Conservation (phyloP, 495 filamentous ascomycete genomes). For the Daldinia grandis region DNA sequence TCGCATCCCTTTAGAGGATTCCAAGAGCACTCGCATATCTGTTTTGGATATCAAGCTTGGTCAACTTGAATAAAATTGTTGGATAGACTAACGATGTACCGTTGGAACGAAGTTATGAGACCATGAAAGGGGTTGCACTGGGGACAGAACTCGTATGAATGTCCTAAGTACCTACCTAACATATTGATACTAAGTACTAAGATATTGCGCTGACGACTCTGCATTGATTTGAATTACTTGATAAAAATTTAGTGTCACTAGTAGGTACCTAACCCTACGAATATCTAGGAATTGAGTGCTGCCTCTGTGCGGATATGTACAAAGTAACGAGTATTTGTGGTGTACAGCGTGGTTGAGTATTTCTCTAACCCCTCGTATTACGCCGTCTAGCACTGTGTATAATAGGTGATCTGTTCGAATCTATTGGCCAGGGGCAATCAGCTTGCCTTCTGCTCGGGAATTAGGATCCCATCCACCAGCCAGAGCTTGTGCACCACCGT, state of each 20-base stretch:
- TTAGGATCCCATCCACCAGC: conserved; percentile 90
- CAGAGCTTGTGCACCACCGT: conserved; percentile 69
- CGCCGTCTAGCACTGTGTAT: conserved; percentile 30
- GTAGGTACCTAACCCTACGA: neutral
- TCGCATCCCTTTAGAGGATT: neutral
- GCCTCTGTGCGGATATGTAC: conserved; percentile 31
- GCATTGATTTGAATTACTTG: neutral
- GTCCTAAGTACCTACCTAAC: neutral
- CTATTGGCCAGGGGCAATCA: conserved; percentile 89
- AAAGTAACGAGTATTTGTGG: conserved; percentile 25
- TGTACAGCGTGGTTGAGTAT: conserved; percentile 28
- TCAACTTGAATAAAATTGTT: neutral
- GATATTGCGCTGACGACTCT: neutral
- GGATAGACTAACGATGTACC: neutral
- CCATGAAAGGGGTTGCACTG: neutral
- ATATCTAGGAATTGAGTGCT: conserved; percentile 18
- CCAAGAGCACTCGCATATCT: neutral
- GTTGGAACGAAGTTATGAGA: neutral
- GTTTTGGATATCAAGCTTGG: neutral
- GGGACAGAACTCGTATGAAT: neutral
- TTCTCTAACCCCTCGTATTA: conserved; percentile 32
- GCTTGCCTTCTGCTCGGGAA: conserved; percentile 75
- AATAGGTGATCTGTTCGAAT: conserved; percentile 11
- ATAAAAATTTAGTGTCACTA: neutral
- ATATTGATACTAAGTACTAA: neutral